Base-by-base conservation (phyloP, 495 filamentous ascomycete species). In the Beverwykella pulmonaria region DNA sequence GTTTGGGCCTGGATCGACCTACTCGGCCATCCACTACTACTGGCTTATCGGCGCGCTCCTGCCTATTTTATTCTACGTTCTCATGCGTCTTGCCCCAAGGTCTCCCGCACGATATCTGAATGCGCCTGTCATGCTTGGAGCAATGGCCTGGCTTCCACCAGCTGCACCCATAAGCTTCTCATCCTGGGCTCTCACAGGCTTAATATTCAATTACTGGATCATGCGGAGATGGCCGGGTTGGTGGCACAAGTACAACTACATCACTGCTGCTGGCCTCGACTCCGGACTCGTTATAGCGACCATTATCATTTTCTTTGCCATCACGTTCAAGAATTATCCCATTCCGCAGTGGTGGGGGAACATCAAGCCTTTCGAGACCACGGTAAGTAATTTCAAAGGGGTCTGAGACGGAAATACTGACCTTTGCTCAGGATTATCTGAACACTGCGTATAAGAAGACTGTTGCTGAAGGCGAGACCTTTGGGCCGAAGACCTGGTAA, bases 231-330 rank as follows among this genome's bases (percentile, higher is more conserved):
- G 79, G 75, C 82, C 80, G 32, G 87, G 87, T 32, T 91, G 88
- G 88, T 91, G 87, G 88, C 79, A 87, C 79, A 85, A 87, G 65
- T 91, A 90, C 75, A 92, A 92, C 79, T 92, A 91, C 73, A 80
- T 91, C 68, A 83, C 87, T 0, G 90, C 88, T 22, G 88, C 89
- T 0, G 89, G 85, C 2, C 78, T 93, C 62, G 88, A 91, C 69
- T 83, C 84, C 52, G 89, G 89, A 14, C 79, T 92, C 23, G 82
- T 83, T 1, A 75, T 91, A 7, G 82, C 79, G 52, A 89, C 87
- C 0, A 82, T 92, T 55, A 70, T 92, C 23, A 88, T 92, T 56
- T 90, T 92, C 80, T 82, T 91, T 56, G 79, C 88, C 0, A 77
- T 92, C 6, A 82, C 83, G 29, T 55, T 86, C 61, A 82, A 84